phyloP scores from a whole-genome alignment of 305 asterid species.

The Solanum hybrid region DNA sequence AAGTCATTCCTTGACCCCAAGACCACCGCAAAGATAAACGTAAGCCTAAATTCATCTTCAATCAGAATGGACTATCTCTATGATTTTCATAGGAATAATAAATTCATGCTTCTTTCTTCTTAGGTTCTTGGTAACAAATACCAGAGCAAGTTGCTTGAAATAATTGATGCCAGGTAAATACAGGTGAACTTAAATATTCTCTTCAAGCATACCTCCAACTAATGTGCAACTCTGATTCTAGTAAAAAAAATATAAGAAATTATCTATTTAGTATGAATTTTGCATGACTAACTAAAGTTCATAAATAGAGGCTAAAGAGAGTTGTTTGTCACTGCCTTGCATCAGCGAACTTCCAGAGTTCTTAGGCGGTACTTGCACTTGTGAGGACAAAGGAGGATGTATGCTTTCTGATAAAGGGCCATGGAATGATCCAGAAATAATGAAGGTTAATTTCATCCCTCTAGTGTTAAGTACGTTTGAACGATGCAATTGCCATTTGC shows the following conservation, averaged over 20 bases:
- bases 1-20: slow-evolving; percentile 97
- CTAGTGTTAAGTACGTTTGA: background rate
- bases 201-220: slow-evolving; percentile 16
- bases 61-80: background rate
- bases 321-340: slow-evolving; percentile 4
- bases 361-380: slow-evolving; percentile 96
- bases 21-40: slow-evolving; percentile 90
- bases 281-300: background rate
- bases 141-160: slow-evolving; percentile 90
- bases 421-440: slow-evolving; percentile 80
- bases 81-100: background rate
- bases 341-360: slow-evolving; percentile 88
- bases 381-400: slow-evolving; percentile 82
- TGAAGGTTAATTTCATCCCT: slow-evolving; percentile 52
- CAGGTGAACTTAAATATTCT: slow-evolving; percentile 1
- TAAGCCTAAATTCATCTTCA: slow-evolving; percentile 17
- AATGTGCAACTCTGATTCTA: background rate
- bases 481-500: background rate
- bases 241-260: background rate
- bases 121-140: slow-evolving; percentile 86
- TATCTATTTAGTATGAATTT: background rate
- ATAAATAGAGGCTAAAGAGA: background rate
- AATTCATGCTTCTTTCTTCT: slow-evolving; percentile 3
- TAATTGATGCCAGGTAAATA: slow-evolving; percentile 76
- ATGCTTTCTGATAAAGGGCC: slow-evolving; percentile 94